These are phyloP conservation scores for Venturia nashicola DNA, from an alignment of 2,329 filamentous ascomycete species.

Conservation along the genomic window DNA sequence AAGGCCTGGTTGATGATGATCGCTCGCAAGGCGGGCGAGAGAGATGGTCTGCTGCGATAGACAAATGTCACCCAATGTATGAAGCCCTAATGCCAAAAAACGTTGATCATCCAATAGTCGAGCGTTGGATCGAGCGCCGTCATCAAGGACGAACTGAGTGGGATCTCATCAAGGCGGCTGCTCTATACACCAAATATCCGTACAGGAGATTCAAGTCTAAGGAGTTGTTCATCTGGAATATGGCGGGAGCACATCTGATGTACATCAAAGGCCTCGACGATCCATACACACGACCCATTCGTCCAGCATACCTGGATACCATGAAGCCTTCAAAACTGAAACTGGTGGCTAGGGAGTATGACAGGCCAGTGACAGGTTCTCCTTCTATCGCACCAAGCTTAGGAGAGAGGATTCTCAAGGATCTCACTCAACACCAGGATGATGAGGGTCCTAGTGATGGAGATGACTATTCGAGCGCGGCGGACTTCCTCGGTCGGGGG, in stretches of 20 bases:
- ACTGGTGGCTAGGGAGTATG: background rate
- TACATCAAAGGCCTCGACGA: background rate
- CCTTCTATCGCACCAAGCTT: background rate
- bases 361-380: background rate
- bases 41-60: background rate
- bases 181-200: conserved; percentile 18
- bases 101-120: conserved; percentile 10
- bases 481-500: background rate
- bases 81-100: conserved; percentile 15
- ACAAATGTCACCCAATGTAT: conserved; percentile 15
- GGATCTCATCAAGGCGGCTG: conserved; percentile 34
- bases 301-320: background rate
- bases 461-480: background rate
- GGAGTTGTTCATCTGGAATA: background rate
- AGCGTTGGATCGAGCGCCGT: conserved; percentile 11
- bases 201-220: background rate
- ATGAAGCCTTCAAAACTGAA: background rate
- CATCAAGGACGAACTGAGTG: conserved; percentile 19
- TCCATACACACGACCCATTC: background rate
- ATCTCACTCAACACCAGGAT: background rate
- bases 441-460: background rate
- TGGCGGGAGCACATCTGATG: background rate
- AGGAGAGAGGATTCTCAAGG: background rate
- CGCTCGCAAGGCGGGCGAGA: conserved; percentile 11
- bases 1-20: conserved; percentile 12